Conservation (phyloP, 1,139 yeast genomes). For the Hansenula anomala region DNA sequence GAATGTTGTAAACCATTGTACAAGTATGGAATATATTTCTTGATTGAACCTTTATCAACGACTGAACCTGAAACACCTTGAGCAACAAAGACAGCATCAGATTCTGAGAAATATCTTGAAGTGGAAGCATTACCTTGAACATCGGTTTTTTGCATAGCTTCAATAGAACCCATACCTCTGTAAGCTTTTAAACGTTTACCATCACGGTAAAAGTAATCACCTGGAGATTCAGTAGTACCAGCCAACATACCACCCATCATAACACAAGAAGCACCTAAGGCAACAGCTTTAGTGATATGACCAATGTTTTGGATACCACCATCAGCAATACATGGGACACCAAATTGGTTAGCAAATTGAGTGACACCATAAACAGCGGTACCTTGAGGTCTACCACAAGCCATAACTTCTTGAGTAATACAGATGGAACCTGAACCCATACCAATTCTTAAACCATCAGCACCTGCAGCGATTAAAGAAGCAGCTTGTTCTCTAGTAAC, state of each 20-base stretch:
- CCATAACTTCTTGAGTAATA: constrained; percentile 99
- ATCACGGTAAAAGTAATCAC: constrained; percentile 95
- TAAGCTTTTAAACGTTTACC: constrained; percentile 96
- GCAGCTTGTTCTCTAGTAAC: constrained; percentile 99
- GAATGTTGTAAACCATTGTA: constrained; percentile 97
- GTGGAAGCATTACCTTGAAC: constrained; percentile 94
- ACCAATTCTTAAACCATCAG: constrained; percentile 97
- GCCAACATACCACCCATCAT: constrained; percentile 99
- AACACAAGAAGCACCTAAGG: constrained; percentile 94
- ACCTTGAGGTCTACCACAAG: constrained; percentile 99
- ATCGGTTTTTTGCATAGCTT: constrained; percentile 95
- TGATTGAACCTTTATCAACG: constrained; percentile 92
- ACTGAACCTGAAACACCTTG: constrained; percentile 99
- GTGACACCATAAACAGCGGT: constrained; percentile 88
- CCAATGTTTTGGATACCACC: constrained; percentile 99
- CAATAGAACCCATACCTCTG: constrained; percentile 99
- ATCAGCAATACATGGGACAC: constrained; percentile 97
- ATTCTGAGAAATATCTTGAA: constrained; percentile 94
- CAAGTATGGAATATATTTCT: constrained; percentile 90
- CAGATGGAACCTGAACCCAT: constrained; percentile 99
- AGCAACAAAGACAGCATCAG: constrained; percentile 93
- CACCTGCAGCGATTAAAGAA: constrained; percentile 89
- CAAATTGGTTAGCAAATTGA: constrained; percentile 83
- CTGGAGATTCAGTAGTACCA: constrained; percentile 98
- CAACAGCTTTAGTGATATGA: constrained; percentile 93